Base-by-base conservation (phyloP, 495 filamentous ascomycete genomes). In the Penicillium paxilli region DNA sequence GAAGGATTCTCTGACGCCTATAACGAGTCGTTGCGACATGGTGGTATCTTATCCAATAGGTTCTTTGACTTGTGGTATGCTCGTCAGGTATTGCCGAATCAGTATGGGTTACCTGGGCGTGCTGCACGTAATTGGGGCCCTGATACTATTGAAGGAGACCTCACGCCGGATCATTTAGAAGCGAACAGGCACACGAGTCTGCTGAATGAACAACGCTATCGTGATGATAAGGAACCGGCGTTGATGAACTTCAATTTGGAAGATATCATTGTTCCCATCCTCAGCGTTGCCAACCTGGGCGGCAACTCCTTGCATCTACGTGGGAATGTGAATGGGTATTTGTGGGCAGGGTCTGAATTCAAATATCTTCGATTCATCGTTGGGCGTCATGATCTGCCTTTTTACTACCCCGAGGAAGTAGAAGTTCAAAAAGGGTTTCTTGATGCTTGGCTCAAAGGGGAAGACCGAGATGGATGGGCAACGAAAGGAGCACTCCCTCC, bases 1-100 rank as follows among this genome's bases (percentile, higher is more conserved):
- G 84, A 87, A 59, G 84, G 84, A n/a, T 83, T 87, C 80, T 80
- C 77, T 1, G 84, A 87, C 52, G 84, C 82, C 49, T 87, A 87
- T 59, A 76, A 83, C 0, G 83, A 87, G 47, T 70, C 79, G 3
- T 84, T 77, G 35, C 61, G 83, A 4, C 85, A 87, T 52, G 86
- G 86, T 4, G 86, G 85, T 1, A 87, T 89, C 33, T 65, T 85
- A 22, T 84, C 80, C 0, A 81, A 86, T 59, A 66, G 64, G 4
- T 88, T 87, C 63, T 84, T 87, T 55, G 66, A 73, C 24, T 80
- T 83, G 48, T 87, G 84, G 84, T 87, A 83, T 83, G 72, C 83
- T 62, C 71, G 83, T 1, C 84, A 87, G 65, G 82, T 87, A 1
- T 50, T 63, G 1, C 46, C 52, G 5, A 86, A 87, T 56, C 85